Evolutionary conservation across 306 rosid genomes (phyloP).

Genomic region (Begonia loranthoides): DNA sequence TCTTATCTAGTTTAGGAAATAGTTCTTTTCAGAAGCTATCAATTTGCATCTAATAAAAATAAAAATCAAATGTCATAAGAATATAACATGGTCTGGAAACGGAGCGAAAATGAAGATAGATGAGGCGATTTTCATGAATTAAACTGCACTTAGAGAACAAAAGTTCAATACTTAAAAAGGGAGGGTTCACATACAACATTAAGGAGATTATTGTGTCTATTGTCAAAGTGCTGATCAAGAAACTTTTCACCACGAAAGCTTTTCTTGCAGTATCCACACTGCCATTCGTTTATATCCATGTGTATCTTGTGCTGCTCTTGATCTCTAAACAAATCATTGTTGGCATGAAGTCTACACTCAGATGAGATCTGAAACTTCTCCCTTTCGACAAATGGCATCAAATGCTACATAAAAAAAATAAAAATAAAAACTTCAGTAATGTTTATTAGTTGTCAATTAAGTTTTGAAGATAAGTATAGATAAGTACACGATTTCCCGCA

Average conservation of each 20-base stretch:
- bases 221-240: constrained; percentile 90
- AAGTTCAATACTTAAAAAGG: constrained; percentile 11
- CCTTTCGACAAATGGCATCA: constrained; percentile 69
- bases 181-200: constrained; percentile 51
- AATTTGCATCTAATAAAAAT: too few species aligned
- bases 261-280: constrained; percentile 89
- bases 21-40: too few species aligned
- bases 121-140: neutral
- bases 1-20: too few species aligned
- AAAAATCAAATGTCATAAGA: too few species aligned
- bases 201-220: constrained; percentile 80
- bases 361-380: constrained; percentile 49
- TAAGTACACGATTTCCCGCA: neutral
- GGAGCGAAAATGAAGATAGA: too few species aligned
- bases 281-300: constrained; percentile 70
- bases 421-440: too few species aligned
- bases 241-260: constrained; percentile 78
- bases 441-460: too few species aligned
- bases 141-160: neutral
- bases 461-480: too few species aligned
- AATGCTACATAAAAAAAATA: constrained; percentile 34
- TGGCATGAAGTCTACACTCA: constrained; percentile 69
- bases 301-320: constrained; percentile 84
- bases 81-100: too few species aligned
- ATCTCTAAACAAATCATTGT: constrained; percentile 69